Conservation (phyloP, 208 protist genomes). For the Crithidia bombi region DNA sequence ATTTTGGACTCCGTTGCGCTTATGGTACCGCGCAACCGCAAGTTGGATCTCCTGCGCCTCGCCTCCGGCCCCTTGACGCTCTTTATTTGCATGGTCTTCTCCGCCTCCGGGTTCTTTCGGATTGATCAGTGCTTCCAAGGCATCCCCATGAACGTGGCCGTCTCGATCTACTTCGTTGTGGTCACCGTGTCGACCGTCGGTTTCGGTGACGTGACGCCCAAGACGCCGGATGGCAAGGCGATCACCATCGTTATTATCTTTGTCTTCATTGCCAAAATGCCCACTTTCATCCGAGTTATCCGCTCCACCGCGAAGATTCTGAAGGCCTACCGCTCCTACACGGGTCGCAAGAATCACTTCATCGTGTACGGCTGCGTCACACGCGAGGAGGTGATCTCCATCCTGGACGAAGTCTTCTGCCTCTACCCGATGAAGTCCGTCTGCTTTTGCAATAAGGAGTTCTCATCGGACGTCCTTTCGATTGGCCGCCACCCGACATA, state of each 20-base stretch:
- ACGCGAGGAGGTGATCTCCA: conserved; percentile 71
- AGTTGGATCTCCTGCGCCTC: conserved; percentile 73
- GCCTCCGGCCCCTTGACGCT: conserved; percentile 69
- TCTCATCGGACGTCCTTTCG: conserved; percentile 61
- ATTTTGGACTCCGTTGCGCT: conserved; percentile 79
- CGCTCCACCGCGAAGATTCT: conserved; percentile 66
- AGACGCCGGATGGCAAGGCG: conserved; percentile 60
- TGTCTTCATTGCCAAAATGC: conserved; percentile 84
- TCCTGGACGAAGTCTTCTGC: conserved; percentile 86
- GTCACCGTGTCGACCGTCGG: conserved; percentile 83
- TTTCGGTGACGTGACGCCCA: conserved; percentile 81
- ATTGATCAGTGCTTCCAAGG: conserved; percentile 78
- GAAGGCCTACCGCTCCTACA: conserved; percentile 70
- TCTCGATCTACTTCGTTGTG: conserved; percentile 81
- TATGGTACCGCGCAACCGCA: conserved; percentile 60
- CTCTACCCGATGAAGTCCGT: conserved; percentile 87
- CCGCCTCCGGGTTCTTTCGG: conserved; percentile 66
- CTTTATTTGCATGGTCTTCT: conserved; percentile 82
- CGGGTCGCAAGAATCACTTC: conserved; percentile 69
- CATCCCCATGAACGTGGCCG: conserved; percentile 57
- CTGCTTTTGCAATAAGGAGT: conserved; percentile 85
- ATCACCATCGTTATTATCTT: conserved; percentile 83
- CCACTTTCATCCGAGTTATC: conserved; percentile 80
- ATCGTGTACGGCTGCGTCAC: conserved; percentile 83
- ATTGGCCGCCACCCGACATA: conserved; percentile 85